Conservation (phyloP, 2,329 filamentous ascomycete genomes). For the Penicillium expansum region DNA sequence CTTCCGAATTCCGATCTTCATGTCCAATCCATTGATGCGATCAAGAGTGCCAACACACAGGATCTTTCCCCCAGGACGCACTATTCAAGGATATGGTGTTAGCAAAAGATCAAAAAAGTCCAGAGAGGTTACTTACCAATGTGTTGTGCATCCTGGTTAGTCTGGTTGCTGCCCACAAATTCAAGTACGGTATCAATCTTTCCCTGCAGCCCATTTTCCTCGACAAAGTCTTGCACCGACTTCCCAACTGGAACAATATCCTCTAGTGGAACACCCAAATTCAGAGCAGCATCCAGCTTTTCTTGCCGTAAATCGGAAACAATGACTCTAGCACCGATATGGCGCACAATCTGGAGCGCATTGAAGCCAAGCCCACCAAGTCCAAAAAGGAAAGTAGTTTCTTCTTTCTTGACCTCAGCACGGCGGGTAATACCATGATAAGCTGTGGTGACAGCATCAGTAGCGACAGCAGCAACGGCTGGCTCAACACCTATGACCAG, state of each 20-base stretch:
- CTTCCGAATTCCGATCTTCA: constrained; percentile 47
- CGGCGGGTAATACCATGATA: no score
- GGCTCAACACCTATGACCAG: no score
- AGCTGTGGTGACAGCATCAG: no score
- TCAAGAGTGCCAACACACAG: constrained; percentile 38
- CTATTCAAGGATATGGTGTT: background rate
- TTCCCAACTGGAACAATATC: background rate
- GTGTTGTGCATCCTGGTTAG: background rate
- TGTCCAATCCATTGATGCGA: constrained; percentile 42
- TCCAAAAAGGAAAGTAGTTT: no score
- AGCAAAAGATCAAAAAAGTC: background rate
- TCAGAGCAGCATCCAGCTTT: constrained; percentile 28
- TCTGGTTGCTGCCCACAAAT: background rate
- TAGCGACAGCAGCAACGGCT: no score
- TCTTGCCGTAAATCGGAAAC: constrained; percentile 37
- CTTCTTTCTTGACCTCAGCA: no score
- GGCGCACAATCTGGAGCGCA: constrained; percentile 44
- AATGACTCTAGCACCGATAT: constrained; percentile 49
- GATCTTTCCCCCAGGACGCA: background rate
- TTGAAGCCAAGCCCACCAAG: no score
- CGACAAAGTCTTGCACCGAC: background rate
- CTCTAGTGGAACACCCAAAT: constrained; percentile 29
- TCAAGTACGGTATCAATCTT: background rate
- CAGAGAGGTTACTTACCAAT: background rate
- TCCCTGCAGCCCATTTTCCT: background rate